Base-by-base conservation (phyloP, 768 basidiomycete species). In the Mycena pura region DNA sequence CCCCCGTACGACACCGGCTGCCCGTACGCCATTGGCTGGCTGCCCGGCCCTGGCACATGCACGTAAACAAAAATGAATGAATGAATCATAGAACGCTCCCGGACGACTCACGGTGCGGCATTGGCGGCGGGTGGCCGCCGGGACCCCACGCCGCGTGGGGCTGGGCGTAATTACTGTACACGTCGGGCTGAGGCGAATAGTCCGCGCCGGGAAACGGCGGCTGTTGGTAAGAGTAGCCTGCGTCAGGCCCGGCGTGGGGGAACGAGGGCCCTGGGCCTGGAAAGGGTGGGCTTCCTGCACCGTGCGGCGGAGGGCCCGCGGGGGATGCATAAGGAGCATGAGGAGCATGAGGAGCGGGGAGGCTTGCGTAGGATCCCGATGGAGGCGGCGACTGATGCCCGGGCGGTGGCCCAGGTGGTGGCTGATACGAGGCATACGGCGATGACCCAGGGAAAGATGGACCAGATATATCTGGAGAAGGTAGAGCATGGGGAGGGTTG, bases 191-290 rank as follows among this genome's bases (percentile, higher is more conserved):
- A 51, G 49, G 45, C 56, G 62, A 58, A 51, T 57, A 63, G 44
- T 49, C 55, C 27, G 48, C 34, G 8, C 50, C 44, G 65, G 57
- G 61, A 68, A 61, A 43, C 49, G 36, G 27, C n/a, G 56, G 52
- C 39, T 62, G 65, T 53, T 56, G 53, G 36, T 55, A 62, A 59
- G 34, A 57, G 64, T 62, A 60, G 21, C 22, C 44, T 21, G 19
- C 21, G 22, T 47, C 63, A 29, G 53, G 19, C 22, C 47, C 54
- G 36, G 27, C 31, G 10, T 61, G 56, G 32, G 60, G 64, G 46
- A 66, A 66, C n/a, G 57, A 57, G 7, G 58, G 61, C 47, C 61
- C 62, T 11, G 39, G 68, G 40, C 63, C 70, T 48, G 69, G 74
- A 67, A 60, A 63, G 38, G 68, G 65, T 2, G 66, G 51, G 3